Conservation (phyloP, 208 protist genomes). For the Wallacemonas rigidus region DNA sequence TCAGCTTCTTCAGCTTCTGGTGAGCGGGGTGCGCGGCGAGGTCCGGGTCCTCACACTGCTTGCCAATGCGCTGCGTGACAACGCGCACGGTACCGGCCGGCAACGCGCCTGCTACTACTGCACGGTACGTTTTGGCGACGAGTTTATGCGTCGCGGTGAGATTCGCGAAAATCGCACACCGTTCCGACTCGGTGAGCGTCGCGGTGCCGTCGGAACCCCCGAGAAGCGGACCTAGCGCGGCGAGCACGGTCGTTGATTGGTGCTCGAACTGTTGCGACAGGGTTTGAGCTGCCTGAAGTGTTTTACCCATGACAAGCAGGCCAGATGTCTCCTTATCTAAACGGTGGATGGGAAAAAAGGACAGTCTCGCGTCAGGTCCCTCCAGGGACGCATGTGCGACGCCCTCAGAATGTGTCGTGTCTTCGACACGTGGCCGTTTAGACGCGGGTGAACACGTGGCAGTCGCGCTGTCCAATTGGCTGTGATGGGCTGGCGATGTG, state of each 20-base stretch:
- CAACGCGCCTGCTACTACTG: conserved; percentile 45
- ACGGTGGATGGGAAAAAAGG: conserved; percentile 64
- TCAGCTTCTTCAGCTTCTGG: conserved; percentile 66
- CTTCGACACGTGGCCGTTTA: background rate
- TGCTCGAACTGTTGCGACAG: conserved; percentile 54
- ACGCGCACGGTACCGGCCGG: conserved; percentile 35
- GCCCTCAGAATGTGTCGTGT: background rate
- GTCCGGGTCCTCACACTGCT: conserved; percentile 32
- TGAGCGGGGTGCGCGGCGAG: conserved; percentile 27
- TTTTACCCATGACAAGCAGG: conserved; percentile 61
- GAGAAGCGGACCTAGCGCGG: background rate
- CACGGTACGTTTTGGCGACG: conserved; percentile 66
- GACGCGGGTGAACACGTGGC: too few species aligned
- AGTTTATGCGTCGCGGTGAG: conserved; percentile 32
- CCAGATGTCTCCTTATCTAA: conserved; percentile 91
- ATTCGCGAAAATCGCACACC: conserved; percentile 27
- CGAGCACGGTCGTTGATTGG: conserved; percentile 34
- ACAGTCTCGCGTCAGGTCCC: background rate
- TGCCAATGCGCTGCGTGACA: conserved; percentile 59
- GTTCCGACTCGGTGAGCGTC: background rate
- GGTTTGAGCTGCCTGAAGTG: conserved; percentile 24
- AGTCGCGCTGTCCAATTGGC: background rate
- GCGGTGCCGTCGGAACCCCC: background rate
- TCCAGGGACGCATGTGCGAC: background rate
- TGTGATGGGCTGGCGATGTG: background rate